Evolutionary conservation across 805 yeast genomes (phyloP), one percentile per base, ranked within the genome.

Genomic region (Zygotorulaspora danielsina): DNA sequence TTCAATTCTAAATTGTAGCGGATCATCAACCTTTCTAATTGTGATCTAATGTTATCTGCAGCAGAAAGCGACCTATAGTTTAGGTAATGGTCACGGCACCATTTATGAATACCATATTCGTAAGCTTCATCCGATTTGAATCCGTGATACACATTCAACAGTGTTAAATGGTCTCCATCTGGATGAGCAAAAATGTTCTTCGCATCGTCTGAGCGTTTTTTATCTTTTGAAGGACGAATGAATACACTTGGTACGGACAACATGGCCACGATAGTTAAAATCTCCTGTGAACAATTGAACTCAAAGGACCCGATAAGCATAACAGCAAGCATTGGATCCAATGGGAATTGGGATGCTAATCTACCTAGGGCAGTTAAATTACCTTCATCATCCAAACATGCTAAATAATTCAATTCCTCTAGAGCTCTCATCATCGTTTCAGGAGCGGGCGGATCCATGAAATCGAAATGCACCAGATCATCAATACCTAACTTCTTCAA

Each of bases 381-480:
- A 45, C 97, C 98, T 33, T 87, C 90, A 60, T 93, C 96, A 50
- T 86, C 85, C 38, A 90, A 72, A 67, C 97, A 93, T 16, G 83
- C 81, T 46, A 90, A 70, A 59, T 87, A 93, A 59, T 93, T 89
- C 55, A 90, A 73, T 63, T 90, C 98, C 64, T 90, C 98, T 47
- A 90, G 70, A 0, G 97, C 97, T 61, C 98, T 76, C 98, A 93
- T 93, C 98, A 90, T 93, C 5, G 98, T 93, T 65, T 90, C 98
- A 7, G 98, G 98, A 2, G 97, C 97, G 10, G 98, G 98, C 6
- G 98, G 97, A 59, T 90, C 98, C 95, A 90, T 90, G 60, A 93
- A 90, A 63, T 93, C 98, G 59, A 90, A 90, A 66, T 90, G 97
- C 27, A 93, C 98, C 56, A 90, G 76, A 66, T 90, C 97, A 59